A percentile compares a stretch with the other conserved stretches of the same genome.
phyloP scores from a whole-genome alignment of 805 yeast genomes.

The Kurtzmaniella cleridarum region DNA sequence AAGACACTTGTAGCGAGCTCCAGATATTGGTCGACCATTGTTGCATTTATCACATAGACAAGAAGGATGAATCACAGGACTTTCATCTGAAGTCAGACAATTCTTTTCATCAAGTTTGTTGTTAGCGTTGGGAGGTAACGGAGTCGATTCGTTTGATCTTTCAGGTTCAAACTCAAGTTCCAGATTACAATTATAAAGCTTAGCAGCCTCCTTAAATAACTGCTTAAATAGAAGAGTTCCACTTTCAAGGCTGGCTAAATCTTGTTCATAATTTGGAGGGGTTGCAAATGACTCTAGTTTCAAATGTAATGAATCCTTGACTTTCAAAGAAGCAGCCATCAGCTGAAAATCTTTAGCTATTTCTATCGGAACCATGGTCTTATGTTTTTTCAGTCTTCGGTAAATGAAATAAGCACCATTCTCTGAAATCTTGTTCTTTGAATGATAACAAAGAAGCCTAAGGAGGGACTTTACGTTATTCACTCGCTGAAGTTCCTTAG shows the following conservation, averaged over 20 bases:
- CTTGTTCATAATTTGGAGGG: too few relatives aligned
- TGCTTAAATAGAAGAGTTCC: too few relatives aligned
- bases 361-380: slow-evolving; percentile 35
- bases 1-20: slow-evolving; percentile 46
- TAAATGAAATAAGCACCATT: neutral
- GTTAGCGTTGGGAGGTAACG: too few relatives aligned
- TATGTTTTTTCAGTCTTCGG: slow-evolving; percentile 46
- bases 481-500: slow-evolving; percentile 2
- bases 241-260: neutral
- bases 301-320: slow-evolving; percentile 40
- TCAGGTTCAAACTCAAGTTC: too few relatives aligned
- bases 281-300: too few relatives aligned
- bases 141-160: too few relatives aligned
- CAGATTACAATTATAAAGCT: too few relatives aligned
- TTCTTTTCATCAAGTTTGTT: too few relatives aligned
- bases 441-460: slow-evolving; percentile 1
- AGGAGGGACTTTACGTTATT: slow-evolving; percentile 10
- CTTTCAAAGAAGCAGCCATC: slow-evolving; percentile 42
- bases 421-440: neutral
- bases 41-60: neutral
- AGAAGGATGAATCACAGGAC: slow-evolving; percentile 13
- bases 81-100: too few relatives aligned
- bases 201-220: too few relatives aligned
- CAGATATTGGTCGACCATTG: slow-evolving; percentile 29
- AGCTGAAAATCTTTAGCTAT: slow-evolving; percentile 35